A percentile compares a stretch with the other conserved stretches of the same genome.
phyloP scores from a whole-genome alignment of 495 filamentous ascomycete species.

The Aspergillus affinis region DNA sequence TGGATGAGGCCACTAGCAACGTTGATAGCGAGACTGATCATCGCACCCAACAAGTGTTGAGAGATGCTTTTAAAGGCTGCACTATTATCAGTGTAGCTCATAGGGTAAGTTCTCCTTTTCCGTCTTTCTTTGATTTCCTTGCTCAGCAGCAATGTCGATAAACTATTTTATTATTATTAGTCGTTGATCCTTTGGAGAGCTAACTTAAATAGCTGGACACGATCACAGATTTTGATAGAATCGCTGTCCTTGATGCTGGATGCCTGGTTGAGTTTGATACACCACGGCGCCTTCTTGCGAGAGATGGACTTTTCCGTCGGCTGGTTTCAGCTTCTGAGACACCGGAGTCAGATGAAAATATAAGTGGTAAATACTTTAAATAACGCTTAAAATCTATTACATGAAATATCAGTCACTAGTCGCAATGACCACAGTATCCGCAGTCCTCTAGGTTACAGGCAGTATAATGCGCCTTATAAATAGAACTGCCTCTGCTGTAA shows the following conservation, averaged over 20 bases:
- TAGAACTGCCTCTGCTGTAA: too few relatives aligned
- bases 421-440: conserved; percentile 4
- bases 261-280: conserved; percentile 32
- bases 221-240: conserved; percentile 35
- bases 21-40: conserved; percentile 33
- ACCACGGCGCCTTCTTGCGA: conserved; percentile 6
- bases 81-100: conserved; percentile 39
- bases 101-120: conserved; percentile 18
- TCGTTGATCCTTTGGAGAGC: conserved; percentile 12
- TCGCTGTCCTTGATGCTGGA: conserved; percentile 34
- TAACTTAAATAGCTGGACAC: conserved; percentile 9
- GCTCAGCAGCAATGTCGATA: conserved; percentile 2
- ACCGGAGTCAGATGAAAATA: neutral
- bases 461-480: too few relatives aligned
- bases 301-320: too few relatives aligned
- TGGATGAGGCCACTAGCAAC: conserved; percentile 52
- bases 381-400: neutral
- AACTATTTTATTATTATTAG: conserved; percentile 5
- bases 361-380: conserved; percentile 3
- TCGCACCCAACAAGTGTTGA: conserved; percentile 34
- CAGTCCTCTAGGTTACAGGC: conserved; percentile 2
- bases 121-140: neutral
- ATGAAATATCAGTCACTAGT: conserved; percentile 3
- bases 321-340: conserved; percentile 1
- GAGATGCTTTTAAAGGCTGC: conserved; percentile 26